These are phyloP conservation scores for Chionographis japonica DNA, from an alignment of 106 monocot species.

Conservation along the genomic window DNA sequence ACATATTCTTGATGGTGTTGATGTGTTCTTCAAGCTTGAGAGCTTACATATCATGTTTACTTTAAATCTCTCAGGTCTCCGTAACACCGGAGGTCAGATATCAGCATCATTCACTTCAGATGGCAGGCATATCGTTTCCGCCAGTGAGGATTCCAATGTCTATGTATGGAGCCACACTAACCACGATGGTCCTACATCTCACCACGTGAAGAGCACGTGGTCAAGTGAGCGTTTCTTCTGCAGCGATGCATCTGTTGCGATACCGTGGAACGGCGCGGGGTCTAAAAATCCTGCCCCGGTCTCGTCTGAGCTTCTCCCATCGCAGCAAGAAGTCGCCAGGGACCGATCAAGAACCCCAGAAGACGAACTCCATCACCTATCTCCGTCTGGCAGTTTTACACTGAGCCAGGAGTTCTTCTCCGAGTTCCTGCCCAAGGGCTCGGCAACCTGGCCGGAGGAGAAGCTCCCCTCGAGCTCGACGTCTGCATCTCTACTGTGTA, in stretches of 20 bases:
- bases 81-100: conserved; percentile 52
- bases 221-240: conserved; percentile 69
- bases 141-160: conserved; percentile 81
- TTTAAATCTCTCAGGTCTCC: conserved; percentile 40
- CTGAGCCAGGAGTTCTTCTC: conserved; percentile 44
- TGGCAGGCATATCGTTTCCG: conserved; percentile 70
- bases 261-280: conserved; percentile 56
- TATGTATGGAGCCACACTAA: conserved; percentile 65
- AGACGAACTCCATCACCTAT: not conserved
- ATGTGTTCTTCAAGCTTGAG: not conserved
- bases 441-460: conserved; percentile 95
- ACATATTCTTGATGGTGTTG: not conserved
- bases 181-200: conserved; percentile 11
- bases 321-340: conserved; percentile 4
- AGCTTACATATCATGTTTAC: not conserved
- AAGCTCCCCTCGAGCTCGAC: conserved; percentile 48
- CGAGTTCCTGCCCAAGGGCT: conserved; percentile 33
- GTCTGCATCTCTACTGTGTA: conserved; percentile 11
- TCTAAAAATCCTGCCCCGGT: conserved; percentile 13
- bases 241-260: conserved; percentile 48
- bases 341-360: not conserved
- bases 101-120: conserved; percentile 78
- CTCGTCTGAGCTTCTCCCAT: not conserved
- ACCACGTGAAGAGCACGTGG: conserved; percentile 36
- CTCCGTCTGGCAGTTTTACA: conserved; percentile 27